Evolutionary conservation across 2,329 filamentous ascomycete genomes (phyloP), one percentile per base, ranked within the genome.

Genomic region (Dactylonectria estremocensis): DNA sequence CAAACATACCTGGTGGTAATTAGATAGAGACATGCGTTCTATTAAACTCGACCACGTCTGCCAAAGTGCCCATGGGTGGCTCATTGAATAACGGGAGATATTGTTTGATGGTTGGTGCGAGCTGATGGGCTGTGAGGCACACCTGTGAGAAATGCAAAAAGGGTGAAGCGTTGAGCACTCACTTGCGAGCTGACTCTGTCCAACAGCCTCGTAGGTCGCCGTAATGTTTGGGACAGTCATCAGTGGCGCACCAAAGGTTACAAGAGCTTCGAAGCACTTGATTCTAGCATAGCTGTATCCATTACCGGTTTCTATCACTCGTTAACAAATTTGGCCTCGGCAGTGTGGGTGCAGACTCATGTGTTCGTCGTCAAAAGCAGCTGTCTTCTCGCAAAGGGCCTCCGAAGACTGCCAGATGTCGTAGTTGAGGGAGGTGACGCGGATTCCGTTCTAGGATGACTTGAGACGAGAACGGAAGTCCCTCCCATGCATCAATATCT

Each of bases 1-100:
- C 7, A 5, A 7, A 53, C 49, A 53, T 61, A 65, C 66, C 56
- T 24, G 66, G 59, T 14, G 55, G 18, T 48, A 59, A 49, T 52
- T 66, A 57, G 43, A 22, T 24, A 13, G 60, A 33, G 16, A 63
- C 63, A 33, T 66, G 54, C 28, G 57, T 54, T 24, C 60, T 62
- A 43, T 66, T 66, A 24, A 59, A 66, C 37, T 57, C 54, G 59
- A 66, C 61, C 4, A 64, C 33, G 18, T 64, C 63, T 16, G 45
- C 33, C 8, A 69, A 45, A 16, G 53, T 64, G 16, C 35, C 48
- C 37, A 63, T 55, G 14, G 40, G 37, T 49, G 55, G 16, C 9
- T 57, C n/a, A 14, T 65, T 24, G 52, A 65, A 69, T 52, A 66
- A 60, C n/a, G 18, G 22, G 20, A 57, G 37, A 59, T 60, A 52